phyloP scores from a whole-genome alignment of 2,329 filamentous ascomycete species.

The Coleophoma eucalyptorum region DNA sequence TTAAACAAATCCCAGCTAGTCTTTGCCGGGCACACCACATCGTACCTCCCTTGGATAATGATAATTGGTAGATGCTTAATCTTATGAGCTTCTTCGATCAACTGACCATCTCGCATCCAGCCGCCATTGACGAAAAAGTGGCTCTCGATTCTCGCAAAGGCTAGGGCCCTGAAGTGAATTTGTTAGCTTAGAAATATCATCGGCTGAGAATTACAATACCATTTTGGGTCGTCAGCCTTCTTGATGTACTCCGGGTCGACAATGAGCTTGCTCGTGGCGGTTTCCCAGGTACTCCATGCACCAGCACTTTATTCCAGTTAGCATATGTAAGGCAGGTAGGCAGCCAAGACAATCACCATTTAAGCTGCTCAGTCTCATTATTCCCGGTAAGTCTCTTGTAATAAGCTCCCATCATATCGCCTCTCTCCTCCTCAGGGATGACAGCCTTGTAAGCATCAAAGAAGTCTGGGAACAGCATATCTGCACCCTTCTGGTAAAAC shows the following conservation, averaged over 20 bases:
- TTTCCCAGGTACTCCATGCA: conserved; percentile 24
- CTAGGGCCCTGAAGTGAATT: conserved; percentile 21
- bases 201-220: conserved; percentile 6
- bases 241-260: conserved; percentile 23
- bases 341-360: conserved; percentile 15
- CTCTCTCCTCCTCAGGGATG: conserved; percentile 32
- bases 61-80: conserved; percentile 25
- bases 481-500: conserved; percentile 27
- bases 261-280: conserved; percentile 21
- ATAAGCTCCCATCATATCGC: conserved; percentile 31
- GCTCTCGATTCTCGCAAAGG: conserved; percentile 36
- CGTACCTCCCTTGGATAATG: conserved; percentile 42
- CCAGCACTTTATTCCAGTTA: conserved; percentile 14
- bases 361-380: conserved; percentile 22
- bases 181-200: not conserved
- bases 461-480: conserved; percentile 33
- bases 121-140: conserved; percentile 38
- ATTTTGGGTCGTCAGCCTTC: conserved; percentile 22
- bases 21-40: conserved; percentile 38
- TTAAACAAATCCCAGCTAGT: conserved; percentile 39
- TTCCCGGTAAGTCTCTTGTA: conserved; percentile 33
- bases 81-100: conserved; percentile 25
- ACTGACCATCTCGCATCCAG: conserved; percentile 36
- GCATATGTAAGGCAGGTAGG: not conserved
- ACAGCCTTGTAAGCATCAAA: conserved; percentile 32